These are phyloP conservation scores for Ballota nigra DNA, from an alignment of 257 asterid genomes.

Conservation along the genomic window DNA sequence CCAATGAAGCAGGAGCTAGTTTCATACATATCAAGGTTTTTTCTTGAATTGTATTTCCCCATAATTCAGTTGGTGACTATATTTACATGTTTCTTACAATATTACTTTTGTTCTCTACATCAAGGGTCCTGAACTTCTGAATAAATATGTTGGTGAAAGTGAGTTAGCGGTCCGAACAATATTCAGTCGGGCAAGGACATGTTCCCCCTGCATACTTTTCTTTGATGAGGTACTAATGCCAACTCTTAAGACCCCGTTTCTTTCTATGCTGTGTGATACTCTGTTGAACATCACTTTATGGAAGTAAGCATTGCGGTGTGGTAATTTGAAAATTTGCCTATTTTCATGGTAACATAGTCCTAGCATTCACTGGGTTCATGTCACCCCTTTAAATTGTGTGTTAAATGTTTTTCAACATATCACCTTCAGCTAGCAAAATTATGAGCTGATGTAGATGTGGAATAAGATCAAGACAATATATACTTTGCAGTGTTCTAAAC, in stretches of 20 bases:
- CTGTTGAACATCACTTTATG: neutral
- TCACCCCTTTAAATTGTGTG: neutral
- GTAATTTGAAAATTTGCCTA: neutral
- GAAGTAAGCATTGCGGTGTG: neutral
- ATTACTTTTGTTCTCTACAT: slow-evolving; percentile 20
- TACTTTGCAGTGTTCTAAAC: neutral
- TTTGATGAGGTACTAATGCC: slow-evolving; percentile 73
- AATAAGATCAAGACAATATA: neutral
- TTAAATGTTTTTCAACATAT: neutral
- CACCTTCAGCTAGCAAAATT: neutral
- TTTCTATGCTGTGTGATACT: neutral
- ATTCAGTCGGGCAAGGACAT: slow-evolving; percentile 88
- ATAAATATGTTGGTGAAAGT: slow-evolving; percentile 93
- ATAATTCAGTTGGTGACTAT: neutral
- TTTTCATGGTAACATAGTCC: neutral
- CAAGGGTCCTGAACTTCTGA: slow-evolving; percentile 91
- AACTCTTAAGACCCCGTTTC: neutral
- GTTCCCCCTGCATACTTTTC: slow-evolving; percentile 93
- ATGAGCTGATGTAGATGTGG: neutral
- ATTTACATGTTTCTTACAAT: neutral
- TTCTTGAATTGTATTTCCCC: slow-evolving; percentile 8
- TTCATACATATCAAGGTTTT: slow-evolving; percentile 86
- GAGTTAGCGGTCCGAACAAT: slow-evolving; percentile 76
- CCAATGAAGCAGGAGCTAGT: slow-evolving; percentile 88
- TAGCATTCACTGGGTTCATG: neutral